Evolutionary conservation across 2,329 filamentous ascomycete species (phyloP).

Genomic region (Pseudocercospora cruenta): DNA sequence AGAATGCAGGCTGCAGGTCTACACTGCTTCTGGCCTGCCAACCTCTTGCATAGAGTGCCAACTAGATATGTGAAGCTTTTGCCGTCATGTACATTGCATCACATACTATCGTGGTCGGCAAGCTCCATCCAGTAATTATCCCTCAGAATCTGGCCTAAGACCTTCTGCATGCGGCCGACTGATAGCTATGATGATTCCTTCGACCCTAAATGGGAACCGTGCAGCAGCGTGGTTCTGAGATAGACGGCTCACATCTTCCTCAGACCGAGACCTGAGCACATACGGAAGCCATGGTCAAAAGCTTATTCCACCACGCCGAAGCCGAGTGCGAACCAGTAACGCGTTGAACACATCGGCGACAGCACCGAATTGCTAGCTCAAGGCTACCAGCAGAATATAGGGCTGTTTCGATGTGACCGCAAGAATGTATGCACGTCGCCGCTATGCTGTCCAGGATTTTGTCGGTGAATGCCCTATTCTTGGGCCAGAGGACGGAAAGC

Average conservation of each 20-base stretch:
- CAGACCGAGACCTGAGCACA: slow-evolving; percentile 1
- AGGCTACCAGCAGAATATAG: background rate
- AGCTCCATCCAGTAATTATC: background rate
- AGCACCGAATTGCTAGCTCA: background rate
- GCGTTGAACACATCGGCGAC: slow-evolving; percentile 5
- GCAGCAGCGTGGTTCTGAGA: background rate
- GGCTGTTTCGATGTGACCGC: background rate
- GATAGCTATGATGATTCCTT: background rate
- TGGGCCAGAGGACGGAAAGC: background rate
- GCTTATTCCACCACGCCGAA: slow-evolving; percentile 2
- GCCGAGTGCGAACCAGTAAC: background rate
- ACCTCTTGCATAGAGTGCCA: background rate
- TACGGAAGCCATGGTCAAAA: background rate
- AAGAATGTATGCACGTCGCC: slow-evolving; percentile 3
- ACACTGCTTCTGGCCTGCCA: background rate
- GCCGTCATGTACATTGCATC: background rate
- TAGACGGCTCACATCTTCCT: slow-evolving; percentile 2
- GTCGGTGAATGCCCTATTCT: slow-evolving; percentile 8
- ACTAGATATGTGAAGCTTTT: slow-evolving; percentile 5
- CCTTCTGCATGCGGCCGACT: background rate
- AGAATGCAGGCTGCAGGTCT: background rate
- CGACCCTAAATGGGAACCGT: background rate
- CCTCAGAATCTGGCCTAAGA: background rate
- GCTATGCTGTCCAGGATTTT: background rate
- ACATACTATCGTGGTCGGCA: background rate